Conservation (phyloP, 495 filamentous ascomycete species). For the Aspergillus mulundensis region DNA sequence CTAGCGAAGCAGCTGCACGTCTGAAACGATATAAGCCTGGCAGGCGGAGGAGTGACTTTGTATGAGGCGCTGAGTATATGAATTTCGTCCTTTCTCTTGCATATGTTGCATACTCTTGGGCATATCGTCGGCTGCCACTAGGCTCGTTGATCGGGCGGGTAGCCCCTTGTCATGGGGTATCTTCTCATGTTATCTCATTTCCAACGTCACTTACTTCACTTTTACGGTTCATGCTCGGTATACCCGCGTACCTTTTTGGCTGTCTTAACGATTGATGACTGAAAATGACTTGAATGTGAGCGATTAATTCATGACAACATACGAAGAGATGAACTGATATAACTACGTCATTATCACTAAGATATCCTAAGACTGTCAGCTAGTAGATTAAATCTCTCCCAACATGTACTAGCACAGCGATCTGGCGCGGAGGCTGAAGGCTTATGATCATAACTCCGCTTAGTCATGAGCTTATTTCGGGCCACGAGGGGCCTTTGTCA, state of each 20-base stretch:
- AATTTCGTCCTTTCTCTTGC: neutral
- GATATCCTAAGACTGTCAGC: no score
- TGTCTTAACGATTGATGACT: neutral
- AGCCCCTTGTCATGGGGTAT: neutral
- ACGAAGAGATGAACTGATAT: neutral
- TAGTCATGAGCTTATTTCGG: neutral
- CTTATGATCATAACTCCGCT: neutral
- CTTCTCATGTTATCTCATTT: no score
- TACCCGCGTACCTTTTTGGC: neutral
- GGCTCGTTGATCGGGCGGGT: neutral
- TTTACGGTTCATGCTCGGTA: neutral
- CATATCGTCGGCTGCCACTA: neutral
- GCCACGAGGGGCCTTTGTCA: neutral
- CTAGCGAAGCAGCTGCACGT: conserved; percentile 4
- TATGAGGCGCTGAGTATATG: conserved; percentile 3
- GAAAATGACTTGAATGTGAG: neutral
- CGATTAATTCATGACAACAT: neutral
- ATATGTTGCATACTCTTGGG: neutral
- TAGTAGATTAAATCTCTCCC: no score
- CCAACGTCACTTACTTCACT: no score
- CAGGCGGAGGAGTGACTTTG: conserved; percentile 9
- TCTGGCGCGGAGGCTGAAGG: neutral
- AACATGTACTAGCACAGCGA: neutral
- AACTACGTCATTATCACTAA: no score
- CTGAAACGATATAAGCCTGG: conserved; percentile 7